phyloP scores from a whole-genome alignment of 495 filamentous ascomycete species.

The Aspergillus cristatus region DNA sequence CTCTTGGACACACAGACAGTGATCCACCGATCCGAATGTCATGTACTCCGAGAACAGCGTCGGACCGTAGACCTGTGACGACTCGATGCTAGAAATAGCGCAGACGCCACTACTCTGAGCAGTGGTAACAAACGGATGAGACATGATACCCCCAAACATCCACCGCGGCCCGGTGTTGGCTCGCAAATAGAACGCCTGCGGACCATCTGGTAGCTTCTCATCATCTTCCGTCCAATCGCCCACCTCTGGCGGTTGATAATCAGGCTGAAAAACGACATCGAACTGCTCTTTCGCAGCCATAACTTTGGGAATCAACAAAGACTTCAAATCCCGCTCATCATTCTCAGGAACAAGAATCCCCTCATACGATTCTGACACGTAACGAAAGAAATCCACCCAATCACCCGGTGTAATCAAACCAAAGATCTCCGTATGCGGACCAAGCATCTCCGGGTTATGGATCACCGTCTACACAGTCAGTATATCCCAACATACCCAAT shows the following conservation, averaged over 20 bases:
- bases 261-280: constrained; percentile 37
- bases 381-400: constrained; percentile 44
- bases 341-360: constrained; percentile 40
- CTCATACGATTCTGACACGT: constrained; percentile 39
- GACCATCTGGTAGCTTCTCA: constrained; percentile 26
- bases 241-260: constrained; percentile 30
- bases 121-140: constrained; percentile 34
- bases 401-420: constrained; percentile 42
- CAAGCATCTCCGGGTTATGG: constrained; percentile 35
- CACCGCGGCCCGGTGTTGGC: constrained; percentile 34
- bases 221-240: constrained; percentile 34
- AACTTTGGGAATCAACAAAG: constrained; percentile 38
- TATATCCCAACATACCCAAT: no score
- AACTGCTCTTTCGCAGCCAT: constrained; percentile 41
- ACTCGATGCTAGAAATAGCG: constrained; percentile 39
- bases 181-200: constrained; percentile 31
- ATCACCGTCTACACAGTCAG: constrained; percentile 20
- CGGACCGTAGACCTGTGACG: constrained; percentile 20
- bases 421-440: constrained; percentile 34
- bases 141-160: constrained; percentile 35
- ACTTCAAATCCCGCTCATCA: constrained; percentile 33
- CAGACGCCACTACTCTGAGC: constrained; percentile 34
- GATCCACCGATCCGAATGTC: constrained; percentile 30
- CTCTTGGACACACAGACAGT: constrained; percentile 31
- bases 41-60: constrained; percentile 23